Evolutionary conservation across 1,284 basidiomycete species (phyloP).

Genomic region (Cutaneotrichosporon dermatis): DNA sequence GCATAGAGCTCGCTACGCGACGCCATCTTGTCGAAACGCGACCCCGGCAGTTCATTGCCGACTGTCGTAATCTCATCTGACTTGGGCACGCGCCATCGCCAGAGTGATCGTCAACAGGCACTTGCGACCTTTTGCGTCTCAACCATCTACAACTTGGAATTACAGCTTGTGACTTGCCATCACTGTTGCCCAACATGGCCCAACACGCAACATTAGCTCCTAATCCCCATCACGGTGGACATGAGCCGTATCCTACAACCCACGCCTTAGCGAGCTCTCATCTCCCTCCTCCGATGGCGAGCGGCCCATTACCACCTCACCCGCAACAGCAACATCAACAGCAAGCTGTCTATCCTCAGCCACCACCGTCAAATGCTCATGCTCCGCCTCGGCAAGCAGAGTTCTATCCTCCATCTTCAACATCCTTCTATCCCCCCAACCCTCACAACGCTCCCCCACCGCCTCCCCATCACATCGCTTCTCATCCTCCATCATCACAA

Average conservation of each 20-base stretch:
- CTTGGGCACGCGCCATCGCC: too few species aligned
- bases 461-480: background rate
- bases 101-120: too few species aligned
- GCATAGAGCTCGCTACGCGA: background rate
- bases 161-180: background rate
- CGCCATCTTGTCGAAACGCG: too few species aligned
- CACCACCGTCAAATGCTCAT: background rate
- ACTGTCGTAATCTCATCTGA: too few species aligned
- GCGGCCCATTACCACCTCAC: background rate
- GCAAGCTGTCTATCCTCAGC: background rate
- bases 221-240: background rate
- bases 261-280: background rate
- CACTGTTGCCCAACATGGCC: background rate
- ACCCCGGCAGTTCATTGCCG: too few species aligned
- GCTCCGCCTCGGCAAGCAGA: background rate
- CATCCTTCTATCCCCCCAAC: background rate
- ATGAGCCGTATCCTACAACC: background rate
- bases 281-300: background rate
- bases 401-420: background rate
- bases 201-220: background rate
- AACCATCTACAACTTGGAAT: too few species aligned
- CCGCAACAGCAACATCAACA: background rate
- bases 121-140: too few species aligned
- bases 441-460: background rate
- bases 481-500: background rate